Evolutionary conservation across 495 filamentous ascomycete genomes (phyloP), one percentile per base, ranked within the genome.

Genomic region (Neurospora sp.): DNA sequence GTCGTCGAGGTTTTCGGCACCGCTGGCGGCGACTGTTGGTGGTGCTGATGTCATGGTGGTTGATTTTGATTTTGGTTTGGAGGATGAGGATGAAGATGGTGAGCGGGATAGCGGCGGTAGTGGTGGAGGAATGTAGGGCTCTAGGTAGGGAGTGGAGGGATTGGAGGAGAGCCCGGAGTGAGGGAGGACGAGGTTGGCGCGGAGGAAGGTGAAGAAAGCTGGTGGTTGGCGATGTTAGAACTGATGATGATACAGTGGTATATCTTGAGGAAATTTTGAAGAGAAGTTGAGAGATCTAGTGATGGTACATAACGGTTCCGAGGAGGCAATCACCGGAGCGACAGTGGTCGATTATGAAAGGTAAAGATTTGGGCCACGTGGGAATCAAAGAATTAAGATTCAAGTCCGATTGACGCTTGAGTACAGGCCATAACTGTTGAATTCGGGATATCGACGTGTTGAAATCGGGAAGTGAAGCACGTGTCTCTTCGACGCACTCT

Each of bases 191-290:
- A 88, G 83, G 75, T 88, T 88, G 70, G 85, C 86, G 68, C 86
- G 83, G 35, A 88, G 81, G 77, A 87, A 87, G 72, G 83, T 83
- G 76, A 88, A 87, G 79, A 88, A 88, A 48, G 86, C 86, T 88
- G 74, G 70, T 53, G 53, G 40, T 44, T 42, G 38, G 68, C 35
- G 59, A 65, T 75, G 73, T 72, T 70, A 73, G 73, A 72, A 74
- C 70, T 73, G 74, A 14, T 16, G 53, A 8, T 17, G 0, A 59
- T 7, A 16, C 2, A 61, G 12, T 61, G 53, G 6, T 3, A 14
- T 69, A 42, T 45, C 61, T 73, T 37, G 37, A 16, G 22, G 27
- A 22, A 5, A 20, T 9, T 39, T 48, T 42, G 68, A 22, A 48
- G 42, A 45, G 3, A 10, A 20, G 8, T 45, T n/a, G 39, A 20